Conservation (phyloP, 306 rosid genomes). For the Hippophae tibetana region DNA sequence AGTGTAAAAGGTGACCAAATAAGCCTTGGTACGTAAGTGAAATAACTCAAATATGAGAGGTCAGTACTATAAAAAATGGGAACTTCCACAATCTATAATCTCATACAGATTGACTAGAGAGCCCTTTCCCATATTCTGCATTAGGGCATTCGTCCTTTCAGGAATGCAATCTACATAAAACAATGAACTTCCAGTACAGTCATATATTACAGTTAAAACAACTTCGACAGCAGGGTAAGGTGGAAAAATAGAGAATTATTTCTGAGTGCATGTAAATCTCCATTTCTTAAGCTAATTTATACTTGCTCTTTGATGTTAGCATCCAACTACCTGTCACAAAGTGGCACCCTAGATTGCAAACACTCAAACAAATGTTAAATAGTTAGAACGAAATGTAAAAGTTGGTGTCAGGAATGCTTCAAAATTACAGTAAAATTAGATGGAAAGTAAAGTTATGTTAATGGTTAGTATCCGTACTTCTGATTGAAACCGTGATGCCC, state of each 20-base stretch:
- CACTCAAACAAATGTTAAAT: slow-evolving; percentile 42
- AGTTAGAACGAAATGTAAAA: slow-evolving; percentile 60
- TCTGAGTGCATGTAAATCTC: slow-evolving; percentile 17
- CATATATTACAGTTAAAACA: slow-evolving; percentile 18
- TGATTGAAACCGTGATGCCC: slow-evolving; percentile 98
- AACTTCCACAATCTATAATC: slow-evolving; percentile 16
- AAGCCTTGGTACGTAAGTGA: too few relatives aligned
- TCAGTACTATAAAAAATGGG: neutral
- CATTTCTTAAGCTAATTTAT: slow-evolving; percentile 28
- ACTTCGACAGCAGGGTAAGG: slow-evolving; percentile 20
- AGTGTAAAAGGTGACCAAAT: too few relatives aligned
- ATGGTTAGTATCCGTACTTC: slow-evolving; percentile 99
- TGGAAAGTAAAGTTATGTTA: slow-evolving; percentile 89
- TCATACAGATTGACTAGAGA: slow-evolving; percentile 11
- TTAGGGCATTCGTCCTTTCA: slow-evolving; percentile 11
- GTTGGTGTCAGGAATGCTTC: slow-evolving; percentile 70
- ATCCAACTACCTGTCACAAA: slow-evolving; percentile 59
- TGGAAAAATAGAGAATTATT: slow-evolving; percentile 20
- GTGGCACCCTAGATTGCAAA: slow-evolving; percentile 41
- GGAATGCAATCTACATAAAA: neutral
- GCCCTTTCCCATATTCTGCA: slow-evolving; percentile 20
- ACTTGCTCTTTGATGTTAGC: slow-evolving; percentile 50
- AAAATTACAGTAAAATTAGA: slow-evolving; percentile 72
- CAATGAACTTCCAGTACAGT: neutral
- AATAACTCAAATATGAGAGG: too few relatives aligned